Evolutionary conservation across 2,329 filamentous ascomycete genomes (phyloP), one percentile per base, ranked within the genome.

Genomic region (Orbilia blumenaviensis): DNA sequence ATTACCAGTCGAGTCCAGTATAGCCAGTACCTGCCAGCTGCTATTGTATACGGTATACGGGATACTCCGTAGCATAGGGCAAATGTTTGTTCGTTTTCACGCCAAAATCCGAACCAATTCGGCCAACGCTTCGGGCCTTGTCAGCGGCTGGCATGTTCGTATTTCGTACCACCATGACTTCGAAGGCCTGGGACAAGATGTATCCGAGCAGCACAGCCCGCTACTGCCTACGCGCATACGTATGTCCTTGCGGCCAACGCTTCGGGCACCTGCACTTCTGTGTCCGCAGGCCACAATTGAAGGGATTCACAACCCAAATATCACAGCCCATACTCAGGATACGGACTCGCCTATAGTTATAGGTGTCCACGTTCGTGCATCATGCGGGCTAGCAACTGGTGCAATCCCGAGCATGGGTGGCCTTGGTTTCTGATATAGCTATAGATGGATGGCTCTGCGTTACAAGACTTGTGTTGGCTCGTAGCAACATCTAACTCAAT

Each of bases 141-240:
- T 62, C 58, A 63, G 54, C 54, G 50, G 32, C 12, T 60, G 29
- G 52, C 54, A 54, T 36, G 9, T 44, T 71, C 66, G 66, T 71
- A 62, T 63, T 63, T 71, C 66, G 66, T 71, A 71, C 66, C 56
- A 32, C 44, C 48, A 29, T 46, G n/a, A n/a, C 25, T 12, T 16
- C 50, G 29, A 61, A n/a, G 21, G 21, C 16, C 21, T 48, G 34
- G 23, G 63, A 34, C 34, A n/a, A 61, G 12, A 29, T 48, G 27
- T 10, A 34, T 69, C 42, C 66, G 34, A 62, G 25, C 10, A 63
- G 66, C 66, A 69, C 66, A 69, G 66, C 66, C 66, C 36, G 21
- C 18, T 27, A 16, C 21, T 23, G 48, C 46, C 18, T 56, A 23
- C 25, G 46, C n/a, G 36, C 46, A 29, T 58, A 67, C 38, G 63